Percentiles rank a stretch among this genome's conserved stretches.
Conservation (phyloP, 257 asterid species). For the Solanum sparsipilum region DNA sequence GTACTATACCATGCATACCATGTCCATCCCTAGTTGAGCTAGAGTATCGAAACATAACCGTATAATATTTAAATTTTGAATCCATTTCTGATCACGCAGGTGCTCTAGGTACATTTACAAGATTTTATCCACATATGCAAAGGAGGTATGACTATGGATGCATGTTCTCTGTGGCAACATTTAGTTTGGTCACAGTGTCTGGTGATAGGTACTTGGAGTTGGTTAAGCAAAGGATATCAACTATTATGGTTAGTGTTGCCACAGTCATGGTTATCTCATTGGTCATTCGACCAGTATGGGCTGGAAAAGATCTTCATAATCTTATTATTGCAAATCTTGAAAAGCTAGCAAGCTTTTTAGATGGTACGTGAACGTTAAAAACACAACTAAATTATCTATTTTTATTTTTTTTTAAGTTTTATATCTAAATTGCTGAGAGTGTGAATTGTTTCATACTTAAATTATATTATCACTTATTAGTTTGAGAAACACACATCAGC, state of each 20-base stretch:
- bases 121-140: constrained; percentile 56
- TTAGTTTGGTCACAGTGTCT: constrained; percentile 67
- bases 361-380: constrained; percentile 26
- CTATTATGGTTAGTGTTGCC: constrained; percentile 50
- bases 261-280: constrained; percentile 49
- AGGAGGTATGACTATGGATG: constrained; percentile 65
- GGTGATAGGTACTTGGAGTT: constrained; percentile 47
- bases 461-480: no score
- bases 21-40: background rate
- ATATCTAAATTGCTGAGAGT: no score
- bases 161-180: constrained; percentile 51
- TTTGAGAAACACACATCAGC: no score
- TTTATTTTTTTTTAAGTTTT: no score
- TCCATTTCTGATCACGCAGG: constrained; percentile 18
- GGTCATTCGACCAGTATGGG: constrained; percentile 64
- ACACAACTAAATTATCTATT: no score
- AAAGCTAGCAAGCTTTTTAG: constrained; percentile 40
- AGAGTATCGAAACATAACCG: background rate
- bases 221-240: constrained; percentile 52
- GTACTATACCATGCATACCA: background rate
- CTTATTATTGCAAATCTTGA: constrained; percentile 33
- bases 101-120: constrained; percentile 33
- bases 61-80: background rate
- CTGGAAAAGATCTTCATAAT: constrained; percentile 66
- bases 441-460: no score